Evolutionary conservation across 192 early-diverging fungal genomes (phyloP).

Genomic region (Hyaloraphidium curvatum): DNA sequence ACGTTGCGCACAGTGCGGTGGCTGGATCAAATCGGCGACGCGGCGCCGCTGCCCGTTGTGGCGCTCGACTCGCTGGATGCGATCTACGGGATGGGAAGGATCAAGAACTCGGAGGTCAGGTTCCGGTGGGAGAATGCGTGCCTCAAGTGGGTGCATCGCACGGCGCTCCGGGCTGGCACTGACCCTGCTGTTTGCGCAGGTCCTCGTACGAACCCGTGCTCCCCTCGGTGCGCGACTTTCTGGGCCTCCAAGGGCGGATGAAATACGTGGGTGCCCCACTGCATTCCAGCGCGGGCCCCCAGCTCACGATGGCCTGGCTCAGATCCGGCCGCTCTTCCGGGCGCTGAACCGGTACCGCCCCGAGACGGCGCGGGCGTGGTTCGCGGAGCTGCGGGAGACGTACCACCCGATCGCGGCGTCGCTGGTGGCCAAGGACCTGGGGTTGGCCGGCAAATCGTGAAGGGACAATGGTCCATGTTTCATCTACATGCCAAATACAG

Average conservation of each 20-base stretch:
- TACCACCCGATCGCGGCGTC: slow-evolving; percentile 87
- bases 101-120: no score
- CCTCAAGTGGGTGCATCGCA: slow-evolving; percentile 34
- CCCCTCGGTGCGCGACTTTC: slow-evolving; percentile 53
- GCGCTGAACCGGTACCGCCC: slow-evolving; percentile 32
- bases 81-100: no score
- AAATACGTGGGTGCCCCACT: slow-evolving; percentile 2
- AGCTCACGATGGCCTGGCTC: slow-evolving; percentile 98
- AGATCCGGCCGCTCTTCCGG: slow-evolving; percentile 58
- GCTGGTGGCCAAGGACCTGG: slow-evolving; percentile 80
- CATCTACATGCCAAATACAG: no score
- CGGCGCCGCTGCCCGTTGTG: no score
- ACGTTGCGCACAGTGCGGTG: no score
- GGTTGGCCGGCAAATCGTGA: no score
- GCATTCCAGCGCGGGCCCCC: no score
- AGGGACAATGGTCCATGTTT: no score
- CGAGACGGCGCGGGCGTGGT: slow-evolving; percentile 59
- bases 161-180: no score
- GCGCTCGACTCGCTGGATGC: no score
- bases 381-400: slow-evolving; percentile 47
- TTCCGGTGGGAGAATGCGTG: background rate
- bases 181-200: no score
- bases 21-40: no score
- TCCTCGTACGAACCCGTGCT: slow-evolving; percentile 60
- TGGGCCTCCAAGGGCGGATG: slow-evolving; percentile 54